Conservation (phyloP, 1,284 basidiomycete species). For the Irpex lacteus region DNA sequence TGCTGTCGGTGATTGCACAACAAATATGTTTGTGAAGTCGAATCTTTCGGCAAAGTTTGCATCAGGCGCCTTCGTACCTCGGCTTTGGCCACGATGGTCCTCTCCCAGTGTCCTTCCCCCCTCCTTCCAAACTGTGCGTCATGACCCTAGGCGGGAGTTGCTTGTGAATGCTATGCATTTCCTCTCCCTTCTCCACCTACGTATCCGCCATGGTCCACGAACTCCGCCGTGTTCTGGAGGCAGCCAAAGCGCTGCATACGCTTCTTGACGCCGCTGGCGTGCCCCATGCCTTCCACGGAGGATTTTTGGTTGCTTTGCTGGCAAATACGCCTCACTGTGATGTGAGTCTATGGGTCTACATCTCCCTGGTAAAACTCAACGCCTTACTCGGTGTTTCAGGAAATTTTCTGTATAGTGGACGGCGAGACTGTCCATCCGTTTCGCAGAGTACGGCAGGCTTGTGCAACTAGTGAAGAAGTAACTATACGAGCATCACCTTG, state of each 20-base stretch:
- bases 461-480: conserved; percentile 40
- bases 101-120: conserved; percentile 17
- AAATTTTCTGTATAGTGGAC: conserved; percentile 57
- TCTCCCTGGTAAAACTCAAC: not conserved
- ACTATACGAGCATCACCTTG: conserved; percentile 46
- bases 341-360: conserved; percentile 35
- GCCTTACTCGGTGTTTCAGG: conserved; percentile 31
- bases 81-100: conserved; percentile 27
- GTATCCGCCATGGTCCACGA: conserved; percentile 47
- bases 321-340: conserved; percentile 52
- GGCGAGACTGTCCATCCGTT: conserved; percentile 50
- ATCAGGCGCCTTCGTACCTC: conserved; percentile 27
- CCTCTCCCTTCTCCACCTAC: not conserved
- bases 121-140: conserved; percentile 8
- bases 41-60: conserved; percentile 26
- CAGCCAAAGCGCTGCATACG: conserved; percentile 63
- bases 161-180: conserved; percentile 3
- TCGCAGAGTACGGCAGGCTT: conserved; percentile 51
- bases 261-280: conserved; percentile 55
- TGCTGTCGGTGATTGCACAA: conserved; percentile 11
- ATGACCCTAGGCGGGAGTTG: conserved; percentile 16
- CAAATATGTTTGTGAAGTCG: conserved; percentile 11
- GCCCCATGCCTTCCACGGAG: conserved; percentile 70
- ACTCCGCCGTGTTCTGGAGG: conserved; percentile 61
- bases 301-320: conserved; percentile 56